Conservation (phyloP, 345 rosid species). For the Brassica carinata region DNA sequence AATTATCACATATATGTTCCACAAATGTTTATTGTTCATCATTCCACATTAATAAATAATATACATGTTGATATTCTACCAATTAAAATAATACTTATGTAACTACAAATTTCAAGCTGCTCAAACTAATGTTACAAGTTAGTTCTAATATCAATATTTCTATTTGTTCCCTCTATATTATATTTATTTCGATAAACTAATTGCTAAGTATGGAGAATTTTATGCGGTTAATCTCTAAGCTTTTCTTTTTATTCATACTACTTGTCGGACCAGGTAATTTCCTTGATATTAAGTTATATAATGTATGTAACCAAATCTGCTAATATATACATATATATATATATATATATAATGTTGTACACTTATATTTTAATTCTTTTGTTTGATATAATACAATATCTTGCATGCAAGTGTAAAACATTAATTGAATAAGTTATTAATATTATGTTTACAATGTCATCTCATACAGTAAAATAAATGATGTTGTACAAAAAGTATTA, state of each 20-base stretch:
- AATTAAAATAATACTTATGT: not conserved
- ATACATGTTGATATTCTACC: not conserved
- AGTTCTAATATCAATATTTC: not conserved
- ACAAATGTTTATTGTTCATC: too few relatives aligned
- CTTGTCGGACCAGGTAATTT: not conserved
- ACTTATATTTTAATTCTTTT: too few relatives aligned
- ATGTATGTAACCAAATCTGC: not conserved
- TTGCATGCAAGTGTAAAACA: not conserved
- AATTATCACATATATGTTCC: not conserved
- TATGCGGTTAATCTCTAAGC: not conserved
- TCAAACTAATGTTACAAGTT: not conserved
- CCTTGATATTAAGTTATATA: not conserved
- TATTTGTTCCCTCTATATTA: not conserved
- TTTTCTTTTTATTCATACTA: not conserved
- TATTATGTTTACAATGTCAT: not conserved
- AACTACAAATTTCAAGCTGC: not conserved
- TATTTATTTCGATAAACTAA: not conserved
- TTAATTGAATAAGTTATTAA: too few relatives aligned
- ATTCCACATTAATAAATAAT: not conserved
- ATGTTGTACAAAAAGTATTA: not conserved
- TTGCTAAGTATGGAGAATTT: not conserved
- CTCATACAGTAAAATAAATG: not conserved
- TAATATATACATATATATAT: too few relatives aligned
- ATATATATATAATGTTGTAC: not conserved
- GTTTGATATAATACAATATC: too few relatives aligned